phyloP scores from a whole-genome alignment of 805 yeast genomes.

The Monosporozyma yasuniensis region DNA sequence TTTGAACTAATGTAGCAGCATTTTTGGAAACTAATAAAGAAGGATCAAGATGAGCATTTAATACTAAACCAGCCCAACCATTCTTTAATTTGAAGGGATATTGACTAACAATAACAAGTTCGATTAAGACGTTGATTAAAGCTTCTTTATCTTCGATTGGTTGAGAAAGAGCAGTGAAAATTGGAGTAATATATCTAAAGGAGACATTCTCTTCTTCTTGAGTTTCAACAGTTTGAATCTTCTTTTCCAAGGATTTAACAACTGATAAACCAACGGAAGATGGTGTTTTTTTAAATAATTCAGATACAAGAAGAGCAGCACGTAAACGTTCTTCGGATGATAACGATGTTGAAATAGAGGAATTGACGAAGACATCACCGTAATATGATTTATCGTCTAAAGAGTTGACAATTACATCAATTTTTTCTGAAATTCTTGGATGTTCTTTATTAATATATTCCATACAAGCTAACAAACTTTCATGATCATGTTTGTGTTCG shows the following conservation, averaged over 20 bases:
- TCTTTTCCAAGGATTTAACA: slow-evolving; percentile 34
- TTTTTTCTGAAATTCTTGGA: slow-evolving; percentile 6
- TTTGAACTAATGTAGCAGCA: slow-evolving; percentile 17
- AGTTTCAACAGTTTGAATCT: slow-evolving; percentile 12
- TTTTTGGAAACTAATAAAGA: slow-evolving; percentile 39
- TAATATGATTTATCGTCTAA: slow-evolving; percentile 13
- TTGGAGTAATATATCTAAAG: slow-evolving; percentile 29
- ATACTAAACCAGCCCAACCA: slow-evolving; percentile 74
- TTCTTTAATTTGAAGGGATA: slow-evolving; percentile 34
- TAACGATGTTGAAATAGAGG: slow-evolving; percentile 36
- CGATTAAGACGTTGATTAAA: slow-evolving; percentile 30
- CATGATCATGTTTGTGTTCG: slow-evolving; percentile 36
- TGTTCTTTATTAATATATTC: slow-evolving; percentile 15
- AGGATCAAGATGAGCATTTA: slow-evolving; percentile 55
- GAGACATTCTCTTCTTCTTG: slow-evolving; percentile 20
- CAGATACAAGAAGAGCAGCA: slow-evolving; percentile 29
- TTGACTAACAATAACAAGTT: slow-evolving; percentile 39
- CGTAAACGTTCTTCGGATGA: slow-evolving; percentile 29
- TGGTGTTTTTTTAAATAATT: slow-evolving; percentile 32
- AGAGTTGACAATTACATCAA: slow-evolving; percentile 7
- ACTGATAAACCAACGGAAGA: slow-evolving; percentile 36
- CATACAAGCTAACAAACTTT: slow-evolving; percentile 18
- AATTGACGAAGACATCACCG: slow-evolving; percentile 45
- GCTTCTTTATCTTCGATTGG: slow-evolving; percentile 19
- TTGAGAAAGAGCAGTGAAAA: slow-evolving; percentile 34